phyloP scores from a whole-genome alignment of 1,139 yeast genomes.

The Taphrina sp. region DNA sequence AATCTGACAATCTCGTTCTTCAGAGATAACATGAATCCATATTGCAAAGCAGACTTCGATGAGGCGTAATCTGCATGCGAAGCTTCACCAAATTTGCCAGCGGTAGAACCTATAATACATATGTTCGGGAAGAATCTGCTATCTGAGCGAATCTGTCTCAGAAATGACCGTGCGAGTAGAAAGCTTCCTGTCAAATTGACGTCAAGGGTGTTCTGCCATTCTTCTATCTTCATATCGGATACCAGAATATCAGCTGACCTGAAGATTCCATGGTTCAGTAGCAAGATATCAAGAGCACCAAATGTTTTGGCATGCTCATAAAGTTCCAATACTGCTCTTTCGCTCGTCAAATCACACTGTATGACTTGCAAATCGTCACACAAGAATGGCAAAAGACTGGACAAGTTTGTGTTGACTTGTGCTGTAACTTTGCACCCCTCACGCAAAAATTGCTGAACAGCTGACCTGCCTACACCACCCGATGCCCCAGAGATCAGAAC shows the following conservation, averaged over 20 bases:
- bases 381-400: conserved; percentile 10
- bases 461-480: conserved; percentile 23
- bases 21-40: conserved; percentile 28
- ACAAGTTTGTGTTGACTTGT: conserved; percentile 21
- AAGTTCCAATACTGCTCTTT: conserved; percentile 8
- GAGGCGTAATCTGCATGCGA: conserved; percentile 24
- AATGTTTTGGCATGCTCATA: conserved; percentile 1
- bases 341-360: conserved; percentile 12
- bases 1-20: conserved; percentile 24
- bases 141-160: conserved; percentile 7
- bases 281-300: conserved; percentile 12
- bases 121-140: conserved; percentile 9
- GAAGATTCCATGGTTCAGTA: conserved; percentile 27
- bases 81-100: conserved; percentile 31
- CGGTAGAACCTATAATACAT: conserved; percentile 24
- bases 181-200: conserved; percentile 29
- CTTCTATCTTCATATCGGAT: conserved; percentile 13
- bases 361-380: conserved; percentile 19
- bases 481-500: conserved; percentile 28
- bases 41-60: conserved; percentile 27
- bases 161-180: conserved; percentile 24
- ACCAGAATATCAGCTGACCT: conserved; percentile 4
- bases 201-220: conserved; percentile 22
- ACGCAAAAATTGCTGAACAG: conserved; percentile 14
- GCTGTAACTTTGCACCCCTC: conserved; percentile 23